Conservation (phyloP, 768 basidiomycete species). For the Jaapia argillacea region DNA sequence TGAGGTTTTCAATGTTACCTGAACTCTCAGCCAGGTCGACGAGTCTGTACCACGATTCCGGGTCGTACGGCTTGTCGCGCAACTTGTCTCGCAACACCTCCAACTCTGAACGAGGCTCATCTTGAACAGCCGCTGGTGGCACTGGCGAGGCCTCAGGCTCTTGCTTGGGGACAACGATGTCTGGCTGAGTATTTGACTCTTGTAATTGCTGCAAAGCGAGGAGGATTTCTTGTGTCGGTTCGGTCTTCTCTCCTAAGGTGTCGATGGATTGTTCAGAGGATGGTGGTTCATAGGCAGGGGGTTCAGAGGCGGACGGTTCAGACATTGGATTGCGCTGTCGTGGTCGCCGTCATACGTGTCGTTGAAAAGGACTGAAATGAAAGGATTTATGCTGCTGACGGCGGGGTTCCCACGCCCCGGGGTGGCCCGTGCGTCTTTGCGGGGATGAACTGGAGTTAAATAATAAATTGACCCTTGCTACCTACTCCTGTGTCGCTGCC, state of each 20-base stretch:
- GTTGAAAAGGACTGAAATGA: too few relatives aligned
- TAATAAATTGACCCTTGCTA: too few relatives aligned
- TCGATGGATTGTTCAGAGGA: not conserved
- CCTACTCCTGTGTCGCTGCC: too few relatives aligned
- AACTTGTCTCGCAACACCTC: constrained; percentile 52
- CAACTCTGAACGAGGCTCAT: constrained; percentile 49
- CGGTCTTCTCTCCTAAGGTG: constrained; percentile 11
- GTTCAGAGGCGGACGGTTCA: not conserved
- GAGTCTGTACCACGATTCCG: constrained; percentile 70
- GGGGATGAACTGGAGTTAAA: too few relatives aligned
- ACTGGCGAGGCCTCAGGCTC: constrained; percentile 7
- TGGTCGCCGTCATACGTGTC: too few relatives aligned
- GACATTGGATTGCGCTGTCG: too few relatives aligned
- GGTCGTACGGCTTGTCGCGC: constrained; percentile 60
- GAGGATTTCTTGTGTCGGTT: not conserved
- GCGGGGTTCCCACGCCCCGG: too few relatives aligned
- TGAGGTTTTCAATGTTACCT: constrained; percentile 72
- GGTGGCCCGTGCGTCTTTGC: too few relatives aligned
- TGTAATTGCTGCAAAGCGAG: constrained; percentile 11
- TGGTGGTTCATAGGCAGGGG: too few relatives aligned
- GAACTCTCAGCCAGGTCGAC: constrained; percentile 68
- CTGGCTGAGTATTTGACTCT: not conserved
- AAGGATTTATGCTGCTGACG: too few relatives aligned
- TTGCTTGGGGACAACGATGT: not conserved
- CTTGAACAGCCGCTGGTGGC: constrained; percentile 5